Conservation (phyloP, 805 yeast genomes). For the Danielia reshetovae region DNA sequence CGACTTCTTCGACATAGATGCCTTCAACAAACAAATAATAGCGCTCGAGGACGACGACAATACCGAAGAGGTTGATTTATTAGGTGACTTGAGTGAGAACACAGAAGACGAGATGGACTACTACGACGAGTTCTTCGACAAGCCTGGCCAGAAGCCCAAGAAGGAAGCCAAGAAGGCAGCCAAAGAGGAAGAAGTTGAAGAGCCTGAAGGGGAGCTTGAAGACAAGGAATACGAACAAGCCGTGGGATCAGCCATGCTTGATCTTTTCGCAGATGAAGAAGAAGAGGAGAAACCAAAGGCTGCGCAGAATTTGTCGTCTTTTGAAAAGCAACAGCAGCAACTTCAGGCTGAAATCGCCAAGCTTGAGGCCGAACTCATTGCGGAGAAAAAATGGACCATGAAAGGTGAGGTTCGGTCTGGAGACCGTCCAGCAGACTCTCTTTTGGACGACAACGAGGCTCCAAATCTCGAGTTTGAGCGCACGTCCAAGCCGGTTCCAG, state of each 20-base stretch:
- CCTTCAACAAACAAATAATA: constrained; percentile 71
- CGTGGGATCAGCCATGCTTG: constrained; percentile 58
- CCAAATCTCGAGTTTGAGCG: constrained; percentile 81
- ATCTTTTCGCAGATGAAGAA: constrained; percentile 48
- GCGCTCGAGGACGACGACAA: constrained; percentile 54
- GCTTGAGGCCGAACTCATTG: constrained; percentile 83
- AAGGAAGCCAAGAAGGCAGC: constrained; percentile 8
- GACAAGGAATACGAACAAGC: constrained; percentile 64
- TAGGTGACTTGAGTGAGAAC: constrained; percentile 33
- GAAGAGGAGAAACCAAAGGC: constrained; percentile 14
- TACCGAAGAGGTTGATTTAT: constrained; percentile 43
- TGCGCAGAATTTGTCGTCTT: constrained; percentile 55
- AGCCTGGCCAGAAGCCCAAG: constrained; percentile 29
- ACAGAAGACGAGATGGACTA: constrained; percentile 54
- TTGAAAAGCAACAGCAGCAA: constrained; percentile 76
- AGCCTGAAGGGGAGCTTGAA: constrained; percentile 31
- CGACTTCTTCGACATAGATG: constrained; percentile 79
- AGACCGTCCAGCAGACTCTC: constrained; percentile 80
- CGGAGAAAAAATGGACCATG: constrained; percentile 90
- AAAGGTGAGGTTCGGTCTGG: constrained; percentile 85
- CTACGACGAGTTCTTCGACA: constrained; percentile 65
- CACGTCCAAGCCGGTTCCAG: constrained; percentile 93
- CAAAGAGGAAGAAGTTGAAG: constrained; percentile 35
- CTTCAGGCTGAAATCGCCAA: constrained; percentile 72
- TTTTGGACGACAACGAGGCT: constrained; percentile 58